A percentile compares a stretch with the other conserved stretches of the same genome.
Evolutionary conservation across 2,329 filamentous ascomycete species (phyloP).

Genomic region (Fusarium azukiicola): DNA sequence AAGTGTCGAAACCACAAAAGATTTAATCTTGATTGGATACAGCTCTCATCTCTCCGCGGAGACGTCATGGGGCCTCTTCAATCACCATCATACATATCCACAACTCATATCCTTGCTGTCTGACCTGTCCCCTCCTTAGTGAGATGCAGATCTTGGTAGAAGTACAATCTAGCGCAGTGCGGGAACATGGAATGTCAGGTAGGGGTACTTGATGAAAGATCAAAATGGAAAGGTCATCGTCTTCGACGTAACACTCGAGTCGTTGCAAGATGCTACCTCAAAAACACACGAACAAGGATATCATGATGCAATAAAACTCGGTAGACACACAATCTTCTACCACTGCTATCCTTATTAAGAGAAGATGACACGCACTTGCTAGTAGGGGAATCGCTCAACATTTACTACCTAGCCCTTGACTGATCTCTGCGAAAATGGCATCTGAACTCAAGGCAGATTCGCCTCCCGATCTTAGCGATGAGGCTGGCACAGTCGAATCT

Average conservation of each 20-base stretch:
- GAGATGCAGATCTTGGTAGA: neutral
- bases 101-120: neutral
- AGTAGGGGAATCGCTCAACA: neutral
- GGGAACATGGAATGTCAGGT: neutral
- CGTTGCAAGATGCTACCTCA: slow-evolving; percentile 24
- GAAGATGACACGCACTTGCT: fast-evolving
- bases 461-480: slow-evolving; percentile 47
- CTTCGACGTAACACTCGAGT: neutral
- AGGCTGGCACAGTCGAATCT: slow-evolving; percentile 32
- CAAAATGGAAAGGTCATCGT: slow-evolving; percentile 14
- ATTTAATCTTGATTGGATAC: neutral
- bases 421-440: neutral
- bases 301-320: slow-evolving; percentile 37
- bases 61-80: slow-evolving; percentile 1
- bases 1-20: neutral
- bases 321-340: slow-evolving; percentile 3
- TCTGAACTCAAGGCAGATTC: slow-evolving; percentile 25
- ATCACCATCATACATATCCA: neutral
- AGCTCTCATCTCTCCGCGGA: neutral
- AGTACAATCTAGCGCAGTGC: neutral
- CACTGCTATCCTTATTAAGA: neutral
- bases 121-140: neutral
- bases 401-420: neutral
- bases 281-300: slow-evolving; percentile 26
- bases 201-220: neutral